Evolutionary conservation across 352 stramenopile species (phyloP).

Genomic region (Phytophthora sp.): DNA sequence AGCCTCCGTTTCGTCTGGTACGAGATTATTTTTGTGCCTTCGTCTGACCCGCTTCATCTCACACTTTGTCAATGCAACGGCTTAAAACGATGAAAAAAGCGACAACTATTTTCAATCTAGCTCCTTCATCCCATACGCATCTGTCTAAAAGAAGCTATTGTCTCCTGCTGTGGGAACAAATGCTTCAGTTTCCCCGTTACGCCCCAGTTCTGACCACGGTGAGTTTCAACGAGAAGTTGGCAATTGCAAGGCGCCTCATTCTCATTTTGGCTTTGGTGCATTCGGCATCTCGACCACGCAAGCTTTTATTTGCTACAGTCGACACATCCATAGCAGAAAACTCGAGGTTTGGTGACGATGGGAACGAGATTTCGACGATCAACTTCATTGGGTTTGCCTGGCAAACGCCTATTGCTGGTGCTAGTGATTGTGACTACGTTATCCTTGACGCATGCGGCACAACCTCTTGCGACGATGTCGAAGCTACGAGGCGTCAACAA

Average conservation of each 20-base stretch:
- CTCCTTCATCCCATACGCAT: slow-evolving; percentile 15
- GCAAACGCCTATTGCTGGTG: background rate
- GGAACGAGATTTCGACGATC: slow-evolving; percentile 4
- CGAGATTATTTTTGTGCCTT: too few species aligned
- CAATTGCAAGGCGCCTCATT: slow-evolving; percentile 26
- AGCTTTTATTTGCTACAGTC: slow-evolving; percentile 1
- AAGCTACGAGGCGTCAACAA: slow-evolving; percentile 27
- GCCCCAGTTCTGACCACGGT: slow-evolving; percentile 13
- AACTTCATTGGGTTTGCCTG: background rate
- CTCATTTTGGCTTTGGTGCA: slow-evolving; percentile 30
- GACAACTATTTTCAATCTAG: slow-evolving; percentile 14
- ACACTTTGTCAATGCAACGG: slow-evolving; percentile 8
- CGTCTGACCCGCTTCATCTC: too few species aligned
- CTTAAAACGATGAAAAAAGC: background rate
- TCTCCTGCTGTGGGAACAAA: background rate
- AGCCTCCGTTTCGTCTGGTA: too few species aligned
- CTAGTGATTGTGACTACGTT: slow-evolving; percentile 18
- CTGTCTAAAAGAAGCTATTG: slow-evolving; percentile 27
- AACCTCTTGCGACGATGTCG: slow-evolving; percentile 16
- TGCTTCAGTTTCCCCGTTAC: slow-evolving; percentile 27
- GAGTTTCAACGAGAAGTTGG: slow-evolving; percentile 19
- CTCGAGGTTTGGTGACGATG: slow-evolving; percentile 25
- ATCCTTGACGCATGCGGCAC: slow-evolving; percentile 5
- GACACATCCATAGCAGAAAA: background rate
- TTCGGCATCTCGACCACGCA: slow-evolving; percentile 10